Conservation (phyloP, 805 yeast genomes). For the Kodamaea sagamina region DNA sequence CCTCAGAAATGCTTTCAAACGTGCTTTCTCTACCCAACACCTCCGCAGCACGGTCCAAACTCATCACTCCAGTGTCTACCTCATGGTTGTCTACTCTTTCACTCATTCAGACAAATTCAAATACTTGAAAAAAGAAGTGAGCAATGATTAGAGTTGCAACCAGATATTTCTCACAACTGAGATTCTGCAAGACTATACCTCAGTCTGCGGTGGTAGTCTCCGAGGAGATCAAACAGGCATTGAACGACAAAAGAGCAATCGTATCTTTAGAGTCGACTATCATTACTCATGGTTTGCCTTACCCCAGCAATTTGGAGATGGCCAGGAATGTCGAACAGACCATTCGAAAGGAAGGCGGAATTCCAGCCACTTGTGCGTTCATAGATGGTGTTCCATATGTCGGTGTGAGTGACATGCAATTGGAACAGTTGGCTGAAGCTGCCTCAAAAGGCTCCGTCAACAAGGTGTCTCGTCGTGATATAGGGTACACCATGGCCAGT, state of each 20-base stretch:
- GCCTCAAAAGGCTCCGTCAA: slow-evolving; percentile 30
- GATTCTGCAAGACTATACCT: too few species aligned
- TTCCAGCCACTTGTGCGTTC: slow-evolving; percentile 87
- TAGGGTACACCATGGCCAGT: slow-evolving; percentile 67
- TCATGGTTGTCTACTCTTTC: background rate
- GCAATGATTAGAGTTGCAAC: background rate
- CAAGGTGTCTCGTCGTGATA: slow-evolving; percentile 81
- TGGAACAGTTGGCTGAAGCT: slow-evolving; percentile 51
- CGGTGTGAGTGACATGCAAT: slow-evolving; percentile 55
- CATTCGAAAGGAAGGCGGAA: slow-evolving; percentile 61
- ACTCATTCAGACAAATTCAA: background rate
- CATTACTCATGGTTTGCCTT: slow-evolving; percentile 87
- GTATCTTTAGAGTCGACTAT: slow-evolving; percentile 87
- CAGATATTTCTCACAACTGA: background rate
- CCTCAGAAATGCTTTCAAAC: background rate
- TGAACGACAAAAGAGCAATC: slow-evolving; percentile 59
- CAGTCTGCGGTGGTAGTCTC: background rate
- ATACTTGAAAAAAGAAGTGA: background rate
- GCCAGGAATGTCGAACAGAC: slow-evolving; percentile 65
- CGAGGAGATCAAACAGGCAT: slow-evolving; percentile 65
- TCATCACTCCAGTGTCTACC: background rate
- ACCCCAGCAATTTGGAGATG: slow-evolving; percentile 72
- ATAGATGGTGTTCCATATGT: slow-evolving; percentile 69
- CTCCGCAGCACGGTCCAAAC: background rate
- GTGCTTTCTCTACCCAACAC: background rate